These are phyloP conservation scores for Cylindrotheca fusiformis DNA, from an alignment of 108 stramenopile genomes.

Conservation along the genomic window DNA sequence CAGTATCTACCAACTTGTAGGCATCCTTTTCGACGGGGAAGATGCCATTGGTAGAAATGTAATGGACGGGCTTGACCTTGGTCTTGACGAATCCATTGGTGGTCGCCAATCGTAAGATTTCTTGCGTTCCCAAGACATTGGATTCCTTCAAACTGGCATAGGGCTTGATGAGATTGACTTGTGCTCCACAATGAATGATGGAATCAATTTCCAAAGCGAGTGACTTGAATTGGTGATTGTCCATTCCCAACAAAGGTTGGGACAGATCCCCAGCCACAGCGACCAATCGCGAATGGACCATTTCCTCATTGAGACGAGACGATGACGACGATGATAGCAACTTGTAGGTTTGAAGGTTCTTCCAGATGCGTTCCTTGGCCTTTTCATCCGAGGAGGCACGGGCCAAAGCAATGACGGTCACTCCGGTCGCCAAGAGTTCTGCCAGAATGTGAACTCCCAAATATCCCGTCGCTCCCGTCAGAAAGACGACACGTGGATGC, in stretches of 20 bases:
- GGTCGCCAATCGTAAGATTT: constrained; percentile 61
- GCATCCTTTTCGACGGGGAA: constrained; percentile 55
- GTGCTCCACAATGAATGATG: constrained; percentile 76
- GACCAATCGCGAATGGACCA: constrained; percentile 33
- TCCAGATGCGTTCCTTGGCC: constrained; percentile 35
- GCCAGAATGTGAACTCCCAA: constrained; percentile 68
- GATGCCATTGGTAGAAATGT: constrained; percentile 71
- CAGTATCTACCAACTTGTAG: too few species aligned
- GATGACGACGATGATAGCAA: constrained; percentile 4
- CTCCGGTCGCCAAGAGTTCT: constrained; percentile 45
- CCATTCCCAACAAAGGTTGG: constrained; percentile 57
- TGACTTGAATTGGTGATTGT: constrained; percentile 48
- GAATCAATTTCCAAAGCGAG: constrained; percentile 61
- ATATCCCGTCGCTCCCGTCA: constrained; percentile 78
- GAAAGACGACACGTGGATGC: constrained; percentile 51
- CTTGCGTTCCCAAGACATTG: constrained; percentile 76
- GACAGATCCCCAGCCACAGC: constrained; percentile 61
- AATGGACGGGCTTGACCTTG: constrained; percentile 61
- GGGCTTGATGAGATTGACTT: constrained; percentile 67
- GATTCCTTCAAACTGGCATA: constrained; percentile 64
- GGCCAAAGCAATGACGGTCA: constrained; percentile 65
- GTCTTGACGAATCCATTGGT: constrained; percentile 45
- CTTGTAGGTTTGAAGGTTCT: constrained; percentile 39
- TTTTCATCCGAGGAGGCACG: constrained; percentile 37
- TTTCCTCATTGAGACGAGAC: neutral